These are phyloP conservation scores for Globisporangium takayamanum DNA, from an alignment of 352 stramenopile genomes.

Conservation along the genomic window DNA sequence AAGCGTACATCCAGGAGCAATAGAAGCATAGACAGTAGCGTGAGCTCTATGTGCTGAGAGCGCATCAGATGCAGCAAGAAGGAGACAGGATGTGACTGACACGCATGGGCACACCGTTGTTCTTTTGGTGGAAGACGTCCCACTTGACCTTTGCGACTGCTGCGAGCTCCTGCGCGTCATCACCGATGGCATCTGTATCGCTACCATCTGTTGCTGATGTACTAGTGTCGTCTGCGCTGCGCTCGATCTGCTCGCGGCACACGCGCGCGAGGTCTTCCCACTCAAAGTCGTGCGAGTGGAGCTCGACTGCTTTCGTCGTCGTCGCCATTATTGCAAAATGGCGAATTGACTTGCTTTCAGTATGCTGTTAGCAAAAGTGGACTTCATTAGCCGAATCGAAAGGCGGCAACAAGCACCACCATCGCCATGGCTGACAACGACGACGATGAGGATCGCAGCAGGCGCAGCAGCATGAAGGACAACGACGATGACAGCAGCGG, in stretches of 20 bases:
- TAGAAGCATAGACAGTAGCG: no score
- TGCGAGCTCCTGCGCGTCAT: conserved; percentile 25
- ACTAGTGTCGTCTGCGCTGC: background rate
- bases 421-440: background rate
- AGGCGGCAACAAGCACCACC: background rate
- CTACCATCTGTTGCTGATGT: background rate
- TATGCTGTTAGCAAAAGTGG: no score
- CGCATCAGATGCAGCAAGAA: background rate
- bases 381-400: no score
- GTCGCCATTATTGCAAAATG: background rate
- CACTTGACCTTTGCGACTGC: conserved; percentile 60
- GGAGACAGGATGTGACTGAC: background rate
- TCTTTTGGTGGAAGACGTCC: conserved; percentile 71
- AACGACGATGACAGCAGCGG: no score
- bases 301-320: conserved; percentile 34
- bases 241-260: conserved; percentile 22
- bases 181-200: background rate
- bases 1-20: background rate
- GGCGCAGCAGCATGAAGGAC: no score
- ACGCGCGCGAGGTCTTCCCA: conserved; percentile 59
- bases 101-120: conserved; percentile 39
- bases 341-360: no score
- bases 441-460: background rate
- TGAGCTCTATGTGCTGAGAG: background rate
- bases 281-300: conserved; percentile 75